These are phyloP conservation scores for Penicillium fuscoglaucum DNA, from an alignment of 2,329 filamentous ascomycete genomes.

Conservation along the genomic window DNA sequence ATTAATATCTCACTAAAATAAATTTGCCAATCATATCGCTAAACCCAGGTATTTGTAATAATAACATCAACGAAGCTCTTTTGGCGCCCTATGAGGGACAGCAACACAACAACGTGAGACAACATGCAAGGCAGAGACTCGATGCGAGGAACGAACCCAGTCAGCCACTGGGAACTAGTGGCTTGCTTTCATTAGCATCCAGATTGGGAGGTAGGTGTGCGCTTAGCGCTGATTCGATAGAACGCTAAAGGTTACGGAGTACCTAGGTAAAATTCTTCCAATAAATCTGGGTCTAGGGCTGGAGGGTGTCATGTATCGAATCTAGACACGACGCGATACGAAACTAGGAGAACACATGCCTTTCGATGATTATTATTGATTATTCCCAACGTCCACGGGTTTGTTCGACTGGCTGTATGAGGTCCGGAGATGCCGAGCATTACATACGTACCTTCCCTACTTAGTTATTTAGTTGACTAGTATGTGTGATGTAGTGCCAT, in stretches of 20 bases:
- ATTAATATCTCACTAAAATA: neutral
- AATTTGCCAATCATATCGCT: neutral
- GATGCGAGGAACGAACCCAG: neutral
- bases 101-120: neutral
- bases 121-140: neutral
- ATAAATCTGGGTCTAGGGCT: too few species aligned
- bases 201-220: neutral
- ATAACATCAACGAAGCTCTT: neutral
- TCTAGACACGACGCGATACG: neutral
- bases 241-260: neutral
- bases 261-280: neutral
- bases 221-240: neutral
- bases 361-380: neutral
- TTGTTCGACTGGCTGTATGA: neutral
- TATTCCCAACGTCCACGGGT: neutral
- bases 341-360: neutral
- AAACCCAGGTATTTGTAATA: neutral
- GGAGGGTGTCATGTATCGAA: neutral
- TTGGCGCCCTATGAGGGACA: neutral
- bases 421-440: neutral
- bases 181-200: neutral
- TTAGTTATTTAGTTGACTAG: too few species aligned
- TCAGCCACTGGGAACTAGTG: neutral
- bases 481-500: neutral
- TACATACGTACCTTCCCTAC: neutral